Conservation (phyloP, 495 filamentous ascomycete species). For the Aspergillus ostianus region DNA sequence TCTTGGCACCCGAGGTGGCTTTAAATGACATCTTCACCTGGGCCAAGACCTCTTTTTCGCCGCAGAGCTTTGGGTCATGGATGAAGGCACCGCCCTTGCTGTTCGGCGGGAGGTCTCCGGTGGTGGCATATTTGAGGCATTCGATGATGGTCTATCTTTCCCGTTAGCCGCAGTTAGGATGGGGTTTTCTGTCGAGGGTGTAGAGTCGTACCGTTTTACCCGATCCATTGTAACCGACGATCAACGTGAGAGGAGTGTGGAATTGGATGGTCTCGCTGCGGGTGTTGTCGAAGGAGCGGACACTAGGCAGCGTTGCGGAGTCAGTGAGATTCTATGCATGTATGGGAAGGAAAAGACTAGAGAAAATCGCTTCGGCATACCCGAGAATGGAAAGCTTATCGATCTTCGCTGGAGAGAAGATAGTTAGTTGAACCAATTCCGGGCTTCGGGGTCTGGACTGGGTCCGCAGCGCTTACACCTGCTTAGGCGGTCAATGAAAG, state of each 20-base stretch:
- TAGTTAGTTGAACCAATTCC: conserved; percentile 1
- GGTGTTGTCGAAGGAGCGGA: conserved; percentile 87
- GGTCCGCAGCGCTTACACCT: conserved; percentile 22
- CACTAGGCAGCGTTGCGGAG: conserved; percentile 41
- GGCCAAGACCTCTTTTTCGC: conserved; percentile 86
- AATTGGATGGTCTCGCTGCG: conserved; percentile 82
- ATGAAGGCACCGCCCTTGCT: conserved; percentile 94
- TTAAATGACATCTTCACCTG: conserved; percentile 90
- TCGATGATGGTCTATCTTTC: conserved; percentile 82
- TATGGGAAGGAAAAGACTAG: background rate
- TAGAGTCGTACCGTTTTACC: conserved; percentile 71
- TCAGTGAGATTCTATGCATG: background rate
- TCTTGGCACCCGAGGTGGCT: conserved; percentile 66
- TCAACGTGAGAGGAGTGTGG: conserved; percentile 84
- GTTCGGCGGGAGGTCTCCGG: conserved; percentile 89
- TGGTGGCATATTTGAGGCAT: conserved; percentile 97
- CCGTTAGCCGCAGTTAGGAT: background rate
- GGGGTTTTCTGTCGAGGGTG: background rate
- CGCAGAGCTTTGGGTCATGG: conserved; percentile 89
- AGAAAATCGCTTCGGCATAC: conserved; percentile 37
- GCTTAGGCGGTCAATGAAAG: background rate
- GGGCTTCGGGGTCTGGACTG: background rate
- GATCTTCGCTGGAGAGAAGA: conserved; percentile 59
- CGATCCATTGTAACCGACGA: conserved; percentile 95
- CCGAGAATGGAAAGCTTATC: conserved; percentile 85